A percentile compares a stretch with the other conserved stretches of the same genome.
phyloP scores from a whole-genome alignment of 2,329 filamentous ascomycete genomes.

The Arthrobotrys iridis region DNA sequence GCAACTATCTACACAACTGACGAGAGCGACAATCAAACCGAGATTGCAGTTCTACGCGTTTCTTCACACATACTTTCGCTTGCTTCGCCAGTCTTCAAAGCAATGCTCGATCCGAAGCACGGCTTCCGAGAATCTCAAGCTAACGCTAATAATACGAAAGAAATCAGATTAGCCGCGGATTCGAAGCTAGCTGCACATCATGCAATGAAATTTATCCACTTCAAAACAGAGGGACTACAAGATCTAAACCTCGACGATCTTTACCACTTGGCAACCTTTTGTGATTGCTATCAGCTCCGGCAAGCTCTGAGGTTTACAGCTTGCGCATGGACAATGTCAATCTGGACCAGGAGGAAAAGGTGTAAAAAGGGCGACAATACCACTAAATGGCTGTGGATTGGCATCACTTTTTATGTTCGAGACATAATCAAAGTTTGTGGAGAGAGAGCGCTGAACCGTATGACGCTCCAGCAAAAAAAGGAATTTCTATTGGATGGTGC shows the following conservation, averaged over 20 bases:
- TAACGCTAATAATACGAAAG: not conserved
- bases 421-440: no score
- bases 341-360: not conserved
- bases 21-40: no score
- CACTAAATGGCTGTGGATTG: not conserved
- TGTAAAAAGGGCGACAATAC: no score
- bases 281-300: not conserved
- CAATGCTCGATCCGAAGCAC: not conserved
- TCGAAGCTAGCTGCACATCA: not conserved
- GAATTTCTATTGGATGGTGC: no score
- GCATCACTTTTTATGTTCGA: not conserved
- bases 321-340: not conserved
- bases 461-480: no score
- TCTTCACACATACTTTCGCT: constrained; percentile 10
- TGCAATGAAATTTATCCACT: constrained; percentile 1
- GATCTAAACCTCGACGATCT: not conserved
- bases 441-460: no score
- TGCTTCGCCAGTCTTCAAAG: not conserved
- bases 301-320: not conserved
- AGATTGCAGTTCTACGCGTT: not conserved
- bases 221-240: no score
- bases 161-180: not conserved
- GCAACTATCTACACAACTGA: not conserved
- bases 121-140: constrained; percentile 9
- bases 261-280: not conserved